Percentiles rank a stretch among this genome's conserved stretches.
phyloP scores from a whole-genome alignment of 2,329 filamentous ascomycete genomes.

The Colletotrichum salicis region DNA sequence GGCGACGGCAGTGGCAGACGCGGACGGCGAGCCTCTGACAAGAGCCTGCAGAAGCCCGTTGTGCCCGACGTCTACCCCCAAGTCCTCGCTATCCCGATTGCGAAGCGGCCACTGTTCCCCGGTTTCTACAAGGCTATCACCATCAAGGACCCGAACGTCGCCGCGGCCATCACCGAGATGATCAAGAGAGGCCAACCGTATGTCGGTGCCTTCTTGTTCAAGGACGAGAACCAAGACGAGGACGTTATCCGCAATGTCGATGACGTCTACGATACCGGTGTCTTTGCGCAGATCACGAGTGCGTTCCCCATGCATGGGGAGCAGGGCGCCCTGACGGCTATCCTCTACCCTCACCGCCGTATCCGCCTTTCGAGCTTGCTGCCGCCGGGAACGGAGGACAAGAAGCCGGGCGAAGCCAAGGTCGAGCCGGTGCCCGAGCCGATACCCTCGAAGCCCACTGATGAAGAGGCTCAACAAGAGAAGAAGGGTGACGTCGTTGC shows the following conservation, averaged over 20 bases:
- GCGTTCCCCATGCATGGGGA: constrained; percentile 92
- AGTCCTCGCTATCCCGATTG: constrained; percentile 96
- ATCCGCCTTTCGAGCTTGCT: constrained; percentile 90
- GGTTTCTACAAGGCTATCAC: constrained; percentile 99
- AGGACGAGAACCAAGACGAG: constrained; percentile 92
- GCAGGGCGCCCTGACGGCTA: constrained; percentile 86
- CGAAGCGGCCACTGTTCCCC: constrained; percentile 91
- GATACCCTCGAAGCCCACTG: constrained; percentile 63
- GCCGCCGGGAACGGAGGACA: constrained; percentile 68
- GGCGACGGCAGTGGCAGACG: constrained; percentile 73
- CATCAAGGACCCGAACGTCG: constrained; percentile 91
- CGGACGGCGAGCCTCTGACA: constrained; percentile 76
- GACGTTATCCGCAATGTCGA: constrained; percentile 91
- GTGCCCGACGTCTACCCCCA: constrained; percentile 97
- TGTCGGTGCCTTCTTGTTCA: constrained; percentile 95
- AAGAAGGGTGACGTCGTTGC: constrained; percentile 95
- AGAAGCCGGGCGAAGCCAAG: constrained; percentile 63
- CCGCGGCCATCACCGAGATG: constrained; percentile 92
- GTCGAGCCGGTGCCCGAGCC: constrained; percentile 65
- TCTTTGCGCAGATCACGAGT: constrained; percentile 97
- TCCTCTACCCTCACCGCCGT: constrained; percentile 93
- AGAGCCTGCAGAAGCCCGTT: constrained; percentile 84
- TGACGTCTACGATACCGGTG: constrained; percentile 95
- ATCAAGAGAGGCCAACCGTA: constrained; percentile 97
- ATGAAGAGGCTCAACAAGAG: constrained; percentile 66